A percentile compares a stretch with the other conserved stretches of the same genome.
Conservation (phyloP, 306 rosid genomes). For the Dryas drummondii region DNA sequence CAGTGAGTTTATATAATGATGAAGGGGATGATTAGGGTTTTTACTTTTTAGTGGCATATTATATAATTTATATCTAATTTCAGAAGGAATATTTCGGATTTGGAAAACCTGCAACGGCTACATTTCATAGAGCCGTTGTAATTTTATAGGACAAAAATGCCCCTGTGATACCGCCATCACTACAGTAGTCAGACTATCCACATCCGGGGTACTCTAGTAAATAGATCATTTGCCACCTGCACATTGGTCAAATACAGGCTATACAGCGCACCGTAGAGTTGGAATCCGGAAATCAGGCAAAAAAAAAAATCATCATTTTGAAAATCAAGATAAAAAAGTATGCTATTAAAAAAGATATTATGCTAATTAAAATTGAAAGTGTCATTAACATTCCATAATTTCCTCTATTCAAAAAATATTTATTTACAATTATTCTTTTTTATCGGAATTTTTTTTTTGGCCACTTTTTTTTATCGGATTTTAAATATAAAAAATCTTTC, state of each 20-base stretch:
- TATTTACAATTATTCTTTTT: too few species aligned
- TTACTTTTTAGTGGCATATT: not conserved
- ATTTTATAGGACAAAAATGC: conserved; percentile 10
- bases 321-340: too few species aligned
- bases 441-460: too few species aligned
- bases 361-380: too few species aligned
- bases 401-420: too few species aligned
- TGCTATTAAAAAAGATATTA: too few species aligned
- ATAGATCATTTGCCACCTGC: not conserved
- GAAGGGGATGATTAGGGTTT: conserved; percentile 5
- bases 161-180: not conserved
- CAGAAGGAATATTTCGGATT: not conserved
- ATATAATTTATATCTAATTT: not conserved
- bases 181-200: not conserved
- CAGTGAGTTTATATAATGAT: conserved; percentile 16
- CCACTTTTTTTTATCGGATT: too few species aligned
- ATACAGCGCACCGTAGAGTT: not conserved
- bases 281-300: too few species aligned
- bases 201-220: not conserved
- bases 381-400: too few species aligned
- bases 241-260: not conserved
- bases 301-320: too few species aligned
- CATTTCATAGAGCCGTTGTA: conserved; percentile 20
- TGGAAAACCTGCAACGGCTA: conserved; percentile 28
- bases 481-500: too few species aligned